phyloP scores from a whole-genome alignment of 768 basidiomycete species.

The Hericium erinaceus region DNA sequence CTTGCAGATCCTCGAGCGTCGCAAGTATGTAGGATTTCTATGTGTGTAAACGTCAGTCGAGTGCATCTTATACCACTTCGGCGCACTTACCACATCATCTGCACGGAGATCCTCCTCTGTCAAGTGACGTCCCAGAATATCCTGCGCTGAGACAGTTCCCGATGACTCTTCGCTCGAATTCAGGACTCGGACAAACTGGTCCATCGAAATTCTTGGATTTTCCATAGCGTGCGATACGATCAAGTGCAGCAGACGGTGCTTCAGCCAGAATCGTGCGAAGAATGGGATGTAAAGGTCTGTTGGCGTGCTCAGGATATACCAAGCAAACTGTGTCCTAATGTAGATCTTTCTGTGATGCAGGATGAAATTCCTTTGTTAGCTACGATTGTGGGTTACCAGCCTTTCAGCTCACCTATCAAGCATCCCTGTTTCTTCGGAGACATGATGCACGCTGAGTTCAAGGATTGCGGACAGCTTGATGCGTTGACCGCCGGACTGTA shows the following conservation, averaged over 20 bases:
- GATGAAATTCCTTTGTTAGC: background rate
- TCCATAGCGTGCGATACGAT: constrained; percentile 23
- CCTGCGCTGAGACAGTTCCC: constrained; percentile 23
- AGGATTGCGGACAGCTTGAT: constrained; percentile 32
- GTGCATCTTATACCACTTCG: background rate
- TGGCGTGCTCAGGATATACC: constrained; percentile 59
- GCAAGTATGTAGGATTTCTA: constrained; percentile 38
- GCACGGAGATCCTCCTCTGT: constrained; percentile 32
- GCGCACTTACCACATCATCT: constrained; percentile 35
- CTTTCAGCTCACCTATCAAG: constrained; percentile 37
- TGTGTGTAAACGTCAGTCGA: background rate
- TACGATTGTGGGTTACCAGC: background rate
- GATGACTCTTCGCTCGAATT: constrained; percentile 20
- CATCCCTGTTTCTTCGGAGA: constrained; percentile 16
- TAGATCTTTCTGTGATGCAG: constrained; percentile 44
- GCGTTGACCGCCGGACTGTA: constrained; percentile 3
- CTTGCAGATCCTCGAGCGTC: constrained; percentile 30
- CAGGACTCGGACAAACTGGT: constrained; percentile 30
- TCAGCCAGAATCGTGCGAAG: constrained; percentile 39
- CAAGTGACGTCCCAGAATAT: constrained; percentile 36
- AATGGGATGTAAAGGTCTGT: constrained; percentile 34
- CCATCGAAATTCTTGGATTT: background rate
- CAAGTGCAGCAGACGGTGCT: constrained; percentile 42
- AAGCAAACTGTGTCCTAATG: constrained; percentile 49
- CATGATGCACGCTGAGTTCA: constrained; percentile 39